Percentiles rank a stretch among this genome's conserved stretches.
phyloP scores from a whole-genome alignment of 2,329 filamentous ascomycete species.

The Penicillium sp. region DNA sequence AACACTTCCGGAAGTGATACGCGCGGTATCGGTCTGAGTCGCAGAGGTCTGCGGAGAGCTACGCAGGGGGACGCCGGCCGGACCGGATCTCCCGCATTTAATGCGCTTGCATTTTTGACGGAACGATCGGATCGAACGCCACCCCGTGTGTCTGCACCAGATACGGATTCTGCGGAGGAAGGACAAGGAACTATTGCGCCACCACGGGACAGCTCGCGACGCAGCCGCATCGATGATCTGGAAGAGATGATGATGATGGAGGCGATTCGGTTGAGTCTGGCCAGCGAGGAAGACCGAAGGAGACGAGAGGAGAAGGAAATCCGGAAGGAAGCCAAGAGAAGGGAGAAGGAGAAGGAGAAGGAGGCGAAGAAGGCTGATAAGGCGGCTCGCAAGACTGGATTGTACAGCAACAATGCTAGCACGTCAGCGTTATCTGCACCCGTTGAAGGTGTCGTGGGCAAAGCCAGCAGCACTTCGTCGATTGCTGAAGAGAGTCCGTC shows the following conservation, averaged over 20 bases:
- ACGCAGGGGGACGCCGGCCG: constrained; percentile 42
- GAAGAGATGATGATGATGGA: constrained; percentile 99
- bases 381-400: constrained; percentile 67
- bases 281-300: constrained; percentile 89
- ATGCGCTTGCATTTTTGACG: constrained; percentile 55
- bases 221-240: constrained; percentile 78
- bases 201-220: constrained; percentile 60
- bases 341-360: constrained; percentile 82
- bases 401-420: constrained; percentile 64
- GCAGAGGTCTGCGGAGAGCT: constrained; percentile 57
- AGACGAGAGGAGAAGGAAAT: constrained; percentile 81
- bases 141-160: constrained; percentile 39
- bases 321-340: constrained; percentile 81
- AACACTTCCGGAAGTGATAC: constrained; percentile 51
- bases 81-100: constrained; percentile 48
- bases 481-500: constrained; percentile 45
- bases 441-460: constrained; percentile 44
- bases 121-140: constrained; percentile 42
- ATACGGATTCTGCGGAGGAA: constrained; percentile 47
- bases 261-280: constrained; percentile 88
- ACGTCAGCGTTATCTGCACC: constrained; percentile 63
- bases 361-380: constrained; percentile 78
- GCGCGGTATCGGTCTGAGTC: constrained; percentile 61
- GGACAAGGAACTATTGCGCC: constrained; percentile 44
- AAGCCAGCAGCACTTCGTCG: constrained; percentile 47